Evolutionary conservation across 2,329 filamentous ascomycete genomes (phyloP).

Genomic region (Verticillium isaacii): DNA sequence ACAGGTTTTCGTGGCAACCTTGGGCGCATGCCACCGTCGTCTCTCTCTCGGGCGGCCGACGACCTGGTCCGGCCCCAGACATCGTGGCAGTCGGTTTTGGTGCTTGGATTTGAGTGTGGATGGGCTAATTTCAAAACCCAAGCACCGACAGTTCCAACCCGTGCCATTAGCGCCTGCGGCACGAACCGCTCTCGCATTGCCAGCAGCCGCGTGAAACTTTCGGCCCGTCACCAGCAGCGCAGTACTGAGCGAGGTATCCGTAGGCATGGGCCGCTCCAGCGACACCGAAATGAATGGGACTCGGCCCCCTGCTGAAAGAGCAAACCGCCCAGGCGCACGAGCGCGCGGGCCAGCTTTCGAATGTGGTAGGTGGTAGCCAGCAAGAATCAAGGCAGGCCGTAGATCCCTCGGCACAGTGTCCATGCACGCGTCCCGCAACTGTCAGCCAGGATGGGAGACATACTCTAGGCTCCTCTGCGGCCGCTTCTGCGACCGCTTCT

Average conservation of each 20-base stretch:
- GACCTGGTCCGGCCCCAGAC: no score
- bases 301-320: no score
- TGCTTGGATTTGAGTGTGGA: not conserved
- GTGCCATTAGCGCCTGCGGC: not conserved
- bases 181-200: not conserved
- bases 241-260: not conserved
- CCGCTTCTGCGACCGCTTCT: constrained; percentile 13
- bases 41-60: no score
- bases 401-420: not conserved
- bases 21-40: no score
- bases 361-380: not conserved
- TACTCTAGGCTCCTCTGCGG: constrained; percentile 9
- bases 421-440: not conserved
- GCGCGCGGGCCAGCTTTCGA: no score
- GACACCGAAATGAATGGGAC: no score
- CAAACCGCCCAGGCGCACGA: no score
- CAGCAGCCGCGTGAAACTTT: not conserved
- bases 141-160: not conserved
- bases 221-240: not conserved
- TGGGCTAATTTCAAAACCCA: not conserved
- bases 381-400: not conserved
- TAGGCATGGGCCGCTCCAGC: no score
- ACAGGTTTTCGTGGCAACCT: no score
- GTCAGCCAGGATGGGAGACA: not conserved
- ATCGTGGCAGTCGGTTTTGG: no score